Conservation (phyloP, 2,329 filamentous ascomycete genomes). For the Parascedosporium putredinis region DNA sequence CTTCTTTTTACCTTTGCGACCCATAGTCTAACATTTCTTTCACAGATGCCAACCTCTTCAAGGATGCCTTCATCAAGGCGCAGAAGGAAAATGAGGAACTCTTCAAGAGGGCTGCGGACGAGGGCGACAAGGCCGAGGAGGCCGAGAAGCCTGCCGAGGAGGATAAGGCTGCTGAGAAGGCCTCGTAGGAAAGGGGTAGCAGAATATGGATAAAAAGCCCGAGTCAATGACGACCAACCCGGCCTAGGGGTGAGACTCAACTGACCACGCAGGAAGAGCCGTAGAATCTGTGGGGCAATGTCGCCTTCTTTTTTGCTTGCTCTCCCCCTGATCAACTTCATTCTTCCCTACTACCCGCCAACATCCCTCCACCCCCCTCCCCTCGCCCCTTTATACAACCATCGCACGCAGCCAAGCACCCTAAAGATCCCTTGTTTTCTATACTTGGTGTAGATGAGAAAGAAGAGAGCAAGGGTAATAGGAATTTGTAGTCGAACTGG, state of each 20-base stretch:
- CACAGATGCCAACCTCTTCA: slow-evolving; percentile 89
- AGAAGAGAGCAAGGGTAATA: not conserved
- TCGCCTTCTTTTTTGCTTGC: not conserved
- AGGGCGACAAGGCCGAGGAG: not conserved
- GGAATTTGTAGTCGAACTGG: not conserved
- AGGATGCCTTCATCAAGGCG: slow-evolving; percentile 93
- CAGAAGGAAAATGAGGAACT: slow-evolving; percentile 91
- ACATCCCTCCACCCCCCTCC: not conserved
- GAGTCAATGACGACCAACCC: not conserved
- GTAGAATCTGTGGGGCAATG: not conserved
- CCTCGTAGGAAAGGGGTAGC: not conserved
- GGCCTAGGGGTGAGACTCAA: not conserved
- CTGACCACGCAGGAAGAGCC: not conserved
- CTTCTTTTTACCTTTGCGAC: no score
- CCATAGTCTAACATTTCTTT: no score
- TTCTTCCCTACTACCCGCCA: not conserved
- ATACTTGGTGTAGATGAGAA: not conserved
- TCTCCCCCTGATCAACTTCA: not conserved
- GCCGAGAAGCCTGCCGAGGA: not conserved
- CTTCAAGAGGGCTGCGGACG: slow-evolving; percentile 44
- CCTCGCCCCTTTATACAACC: not conserved
- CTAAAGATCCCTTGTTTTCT: not conserved
- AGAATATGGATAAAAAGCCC: not conserved
- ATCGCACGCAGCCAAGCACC: not conserved
- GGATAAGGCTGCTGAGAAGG: slow-evolving; percentile 5